Percentiles rank a stretch among this genome's conserved stretches.
phyloP scores from a whole-genome alignment of 371 early-diverging fungal species.

The Racocetra persica region DNA sequence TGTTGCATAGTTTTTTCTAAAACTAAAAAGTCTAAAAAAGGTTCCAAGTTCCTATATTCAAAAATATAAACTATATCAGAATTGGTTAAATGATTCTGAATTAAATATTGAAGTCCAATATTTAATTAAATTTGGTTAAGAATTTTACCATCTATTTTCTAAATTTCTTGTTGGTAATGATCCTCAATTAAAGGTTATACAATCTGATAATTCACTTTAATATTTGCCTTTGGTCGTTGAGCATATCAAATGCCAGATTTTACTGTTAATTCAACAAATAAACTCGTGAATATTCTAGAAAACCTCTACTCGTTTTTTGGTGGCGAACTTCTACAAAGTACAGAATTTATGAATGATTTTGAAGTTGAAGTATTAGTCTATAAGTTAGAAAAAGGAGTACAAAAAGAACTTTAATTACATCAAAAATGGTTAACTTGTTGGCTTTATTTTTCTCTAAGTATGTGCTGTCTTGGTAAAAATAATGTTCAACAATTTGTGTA shows the following conservation, averaged over 20 bases:
- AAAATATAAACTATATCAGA: constrained; percentile 4
- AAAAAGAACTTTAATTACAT: background rate
- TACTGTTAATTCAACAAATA: background rate
- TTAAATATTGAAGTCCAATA: background rate
- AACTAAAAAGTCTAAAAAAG: background rate
- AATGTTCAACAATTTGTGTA: background rate
- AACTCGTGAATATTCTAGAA: background rate
- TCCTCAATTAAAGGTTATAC: background rate
- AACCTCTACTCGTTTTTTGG: background rate
- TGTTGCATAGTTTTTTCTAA: background rate
- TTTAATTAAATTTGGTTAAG: background rate
- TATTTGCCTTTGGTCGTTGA: background rate
- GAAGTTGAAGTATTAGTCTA: background rate
- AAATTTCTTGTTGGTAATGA: background rate
- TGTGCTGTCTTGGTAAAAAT: background rate
- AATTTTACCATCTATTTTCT: background rate
- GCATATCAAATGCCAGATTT: constrained; percentile 10
- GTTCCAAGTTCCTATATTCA: background rate
- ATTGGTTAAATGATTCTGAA: background rate
- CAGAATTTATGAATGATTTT: background rate
- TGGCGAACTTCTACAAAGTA: background rate
- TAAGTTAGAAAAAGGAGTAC: background rate
- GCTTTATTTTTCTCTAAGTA: background rate
- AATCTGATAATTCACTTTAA: background rate
- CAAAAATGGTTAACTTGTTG: constrained; percentile 12